Evolutionary conservation across 2,329 filamentous ascomycete species (phyloP).

Genomic region (Coniochaeta sp.): DNA sequence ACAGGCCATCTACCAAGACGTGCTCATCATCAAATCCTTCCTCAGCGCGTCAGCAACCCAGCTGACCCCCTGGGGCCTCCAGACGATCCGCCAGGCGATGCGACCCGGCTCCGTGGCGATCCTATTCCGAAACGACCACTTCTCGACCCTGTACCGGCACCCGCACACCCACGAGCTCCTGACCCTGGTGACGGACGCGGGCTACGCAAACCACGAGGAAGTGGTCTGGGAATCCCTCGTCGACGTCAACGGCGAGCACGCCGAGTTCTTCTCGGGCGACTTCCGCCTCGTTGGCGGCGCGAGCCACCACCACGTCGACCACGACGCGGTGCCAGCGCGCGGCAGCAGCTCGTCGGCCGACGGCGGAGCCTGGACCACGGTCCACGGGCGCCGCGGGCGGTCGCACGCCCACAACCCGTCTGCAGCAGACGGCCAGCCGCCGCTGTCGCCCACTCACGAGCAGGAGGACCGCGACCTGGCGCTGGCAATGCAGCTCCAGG

Average conservation of each 20-base stretch:
- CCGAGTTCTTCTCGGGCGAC: constrained; percentile 84
- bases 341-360: constrained; percentile 15
- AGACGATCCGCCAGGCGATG: constrained; percentile 63
- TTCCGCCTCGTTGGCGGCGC: constrained; percentile 74
- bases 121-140: constrained; percentile 94
- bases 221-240: constrained; percentile 93
- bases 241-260: constrained; percentile 76
- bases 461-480: constrained; percentile 85
- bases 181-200: constrained; percentile 85
- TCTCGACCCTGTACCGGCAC: constrained; percentile 88
- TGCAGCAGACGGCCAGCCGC: constrained; percentile 14
- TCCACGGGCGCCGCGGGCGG: constrained; percentile 29
- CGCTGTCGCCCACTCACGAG: constrained; percentile 39
- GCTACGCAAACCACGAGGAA: constrained; percentile 80
- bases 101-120: constrained; percentile 78
- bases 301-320: constrained; percentile 11
- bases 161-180: constrained; percentile 68
- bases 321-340: constrained; percentile 1
- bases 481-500: constrained; percentile 84
- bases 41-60: constrained; percentile 77
- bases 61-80: constrained; percentile 73
- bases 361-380: constrained; percentile 44
- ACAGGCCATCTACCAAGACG: constrained; percentile 74
- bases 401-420: constrained; percentile 12
- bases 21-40: constrained; percentile 77